A percentile compares a stretch with the other conserved stretches of the same genome.
Conservation (phyloP, 2,329 filamentous ascomycete genomes). For the Monilinia aucupariae region DNA sequence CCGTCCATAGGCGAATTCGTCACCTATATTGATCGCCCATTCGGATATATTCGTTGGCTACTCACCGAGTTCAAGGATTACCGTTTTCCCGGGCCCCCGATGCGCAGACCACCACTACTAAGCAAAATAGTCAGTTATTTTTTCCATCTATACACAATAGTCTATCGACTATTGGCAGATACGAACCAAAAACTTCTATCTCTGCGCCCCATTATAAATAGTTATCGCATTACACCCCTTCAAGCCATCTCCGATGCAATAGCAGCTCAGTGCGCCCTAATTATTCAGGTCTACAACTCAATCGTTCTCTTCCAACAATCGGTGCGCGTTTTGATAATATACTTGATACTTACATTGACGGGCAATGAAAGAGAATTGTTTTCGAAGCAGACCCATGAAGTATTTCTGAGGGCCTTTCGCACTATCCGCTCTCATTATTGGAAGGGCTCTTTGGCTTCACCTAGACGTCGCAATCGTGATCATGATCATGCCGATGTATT, state of each 20-base stretch:
- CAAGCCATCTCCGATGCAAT: background rate
- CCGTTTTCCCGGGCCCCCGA: background rate
- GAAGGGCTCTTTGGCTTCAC: background rate
- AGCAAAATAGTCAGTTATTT: background rate
- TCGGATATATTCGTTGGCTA: background rate
- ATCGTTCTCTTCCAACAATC: fast-evolving
- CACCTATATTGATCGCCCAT: background rate
- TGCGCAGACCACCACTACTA: background rate
- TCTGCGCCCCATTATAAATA: background rate
- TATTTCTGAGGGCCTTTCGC: background rate
- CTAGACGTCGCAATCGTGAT: background rate
- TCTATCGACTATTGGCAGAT: background rate
- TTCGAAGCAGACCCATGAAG: too few species aligned
- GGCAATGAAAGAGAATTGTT: background rate
- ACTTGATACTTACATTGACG: background rate
- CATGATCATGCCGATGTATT: background rate
- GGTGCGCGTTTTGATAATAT: background rate
- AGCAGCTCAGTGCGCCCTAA: background rate
- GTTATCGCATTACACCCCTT: background rate
- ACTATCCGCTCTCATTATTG: background rate
- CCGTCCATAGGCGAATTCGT: too few species aligned
- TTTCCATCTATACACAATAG: background rate
- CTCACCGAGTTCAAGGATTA: background rate
- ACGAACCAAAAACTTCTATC: background rate
- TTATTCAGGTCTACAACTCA: background rate